Evolutionary conservation across 352 stramenopile species (phyloP).

Genomic region (Aphanomyces stellatus): DNA sequence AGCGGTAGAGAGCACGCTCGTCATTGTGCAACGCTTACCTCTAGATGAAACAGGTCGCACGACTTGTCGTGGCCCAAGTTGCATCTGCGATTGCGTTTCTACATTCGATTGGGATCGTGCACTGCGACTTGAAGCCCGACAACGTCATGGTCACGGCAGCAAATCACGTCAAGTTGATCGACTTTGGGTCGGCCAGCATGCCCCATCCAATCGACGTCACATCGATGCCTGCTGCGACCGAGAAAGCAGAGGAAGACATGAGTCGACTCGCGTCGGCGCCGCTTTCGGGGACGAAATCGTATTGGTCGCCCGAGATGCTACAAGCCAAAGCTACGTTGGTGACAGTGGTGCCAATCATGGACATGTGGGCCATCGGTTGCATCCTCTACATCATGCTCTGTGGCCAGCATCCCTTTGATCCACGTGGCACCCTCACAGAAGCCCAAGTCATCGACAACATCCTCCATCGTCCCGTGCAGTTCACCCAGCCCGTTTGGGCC

Average conservation of each 20-base stretch:
- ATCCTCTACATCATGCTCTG: conserved; percentile 18
- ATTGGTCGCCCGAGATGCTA: conserved; percentile 16
- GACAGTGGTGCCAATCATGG: not conserved
- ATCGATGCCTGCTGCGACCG: not conserved
- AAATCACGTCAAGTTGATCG: conserved; percentile 6
- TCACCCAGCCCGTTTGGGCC: conserved; percentile 43
- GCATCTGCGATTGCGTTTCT: not conserved
- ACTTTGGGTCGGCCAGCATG: conserved; percentile 11
- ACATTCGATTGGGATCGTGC: not conserved
- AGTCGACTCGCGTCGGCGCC: conserved; percentile 14
- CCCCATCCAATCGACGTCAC: not conserved
- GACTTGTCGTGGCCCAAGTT: not conserved
- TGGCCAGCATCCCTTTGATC: conserved; percentile 13
- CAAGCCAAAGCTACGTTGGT: too few relatives aligned
- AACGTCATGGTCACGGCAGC: not conserved
- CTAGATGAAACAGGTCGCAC: not conserved
- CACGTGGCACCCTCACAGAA: conserved; percentile 2
- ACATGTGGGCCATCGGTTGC: conserved; percentile 18
- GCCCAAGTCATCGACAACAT: conserved; percentile 6
- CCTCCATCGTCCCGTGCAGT: conserved; percentile 35
- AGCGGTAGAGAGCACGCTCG: not conserved
- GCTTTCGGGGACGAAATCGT: conserved; percentile 30
- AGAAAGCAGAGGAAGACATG: too few relatives aligned
- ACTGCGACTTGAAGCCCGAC: conserved; percentile 16
- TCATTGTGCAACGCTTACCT: not conserved